phyloP scores from a whole-genome alignment of 768 basidiomycete genomes.

The Phlebiopsis gigantea region DNA sequence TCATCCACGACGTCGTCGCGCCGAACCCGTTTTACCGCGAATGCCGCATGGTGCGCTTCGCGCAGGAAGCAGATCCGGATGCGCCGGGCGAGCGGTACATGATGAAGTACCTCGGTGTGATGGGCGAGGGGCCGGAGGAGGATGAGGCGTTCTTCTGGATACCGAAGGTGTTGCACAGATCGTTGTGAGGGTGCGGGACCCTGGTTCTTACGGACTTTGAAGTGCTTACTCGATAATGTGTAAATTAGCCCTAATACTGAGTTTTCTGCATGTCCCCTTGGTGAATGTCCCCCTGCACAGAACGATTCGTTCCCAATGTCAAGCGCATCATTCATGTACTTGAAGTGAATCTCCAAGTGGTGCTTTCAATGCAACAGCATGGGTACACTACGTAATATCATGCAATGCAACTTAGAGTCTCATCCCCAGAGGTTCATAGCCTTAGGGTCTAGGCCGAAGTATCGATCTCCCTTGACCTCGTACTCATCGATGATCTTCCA shows the following conservation, averaged over 20 bases:
- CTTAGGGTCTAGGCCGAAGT: constrained; percentile 20
- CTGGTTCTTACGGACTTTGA: not conserved
- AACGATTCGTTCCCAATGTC: no score
- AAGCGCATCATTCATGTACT: no score
- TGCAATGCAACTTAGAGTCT: no score
- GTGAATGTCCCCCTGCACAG: no score
- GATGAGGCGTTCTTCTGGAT: constrained; percentile 2
- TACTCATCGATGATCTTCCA: constrained; percentile 29
- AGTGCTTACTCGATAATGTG: no score
- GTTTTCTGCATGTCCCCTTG: no score
- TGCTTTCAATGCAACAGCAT: no score
- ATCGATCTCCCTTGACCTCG: constrained; percentile 37
- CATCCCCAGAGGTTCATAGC: constrained; percentile 30
- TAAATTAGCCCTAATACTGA: no score
- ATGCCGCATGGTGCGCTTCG: not conserved
- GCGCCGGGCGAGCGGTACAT: not conserved
- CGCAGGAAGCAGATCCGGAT: not conserved
- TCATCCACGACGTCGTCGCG: constrained; percentile 1
- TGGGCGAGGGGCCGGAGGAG: not conserved
- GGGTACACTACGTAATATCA: no score
- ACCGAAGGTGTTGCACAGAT: not conserved
- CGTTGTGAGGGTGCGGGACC: not conserved
- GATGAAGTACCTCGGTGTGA: not conserved
- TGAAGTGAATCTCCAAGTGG: not conserved
- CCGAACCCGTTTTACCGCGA: not conserved